Base-by-base conservation (phyloP, 2,329 filamentous ascomycete genomes). In the Penicillium janthinellum region DNA sequence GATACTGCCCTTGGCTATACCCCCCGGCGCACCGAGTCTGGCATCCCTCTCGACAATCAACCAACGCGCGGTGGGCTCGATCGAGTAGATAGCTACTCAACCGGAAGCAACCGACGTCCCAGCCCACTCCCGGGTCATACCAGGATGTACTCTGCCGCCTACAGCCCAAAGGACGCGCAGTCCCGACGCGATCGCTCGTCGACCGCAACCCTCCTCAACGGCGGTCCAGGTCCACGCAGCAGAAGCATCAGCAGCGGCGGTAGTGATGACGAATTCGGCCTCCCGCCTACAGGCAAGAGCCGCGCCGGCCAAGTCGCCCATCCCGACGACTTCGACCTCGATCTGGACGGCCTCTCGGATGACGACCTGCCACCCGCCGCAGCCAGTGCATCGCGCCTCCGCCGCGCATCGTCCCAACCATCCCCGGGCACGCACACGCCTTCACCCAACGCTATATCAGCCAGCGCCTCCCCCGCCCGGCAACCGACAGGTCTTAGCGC, bases 1-100 rank as follows among this genome's bases (percentile, higher is more conserved):
- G 90, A 90, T 53, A 86, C 83, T 25, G 91, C 85, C 14, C 86
- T 96, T 57, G 93, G 92, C 22, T 92, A 92, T 71, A 89, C 81
- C 4, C 91, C 92, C 15, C 87, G 88, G 56, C 81, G 77, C 38
- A 77, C 82, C 61, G 84, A 88, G 67, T 85, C 86, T 44, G 87
- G 84, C 56, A 84, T 88, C 39, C 77, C 80, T 5, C 74, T 86
- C 17, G 79, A 82, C 42, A 77, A 75, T 31, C 75, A 78, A 28
- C 64, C 69, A 50, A 58, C 77, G 77, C 63, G 69, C 65, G 35
- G 71, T 67, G 64, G 75, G 64, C 39, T 69, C 53, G 67, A 74
- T 45, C 67, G 71, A 45, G 62, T 66, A 22, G 65, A 76, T 62
- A 78, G 90, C 44, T 82, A 82, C 58, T 87, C 86, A 63, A 86